Conservation (phyloP, 2,329 filamentous ascomycete species). For the Colletotrichum sp. region DNA sequence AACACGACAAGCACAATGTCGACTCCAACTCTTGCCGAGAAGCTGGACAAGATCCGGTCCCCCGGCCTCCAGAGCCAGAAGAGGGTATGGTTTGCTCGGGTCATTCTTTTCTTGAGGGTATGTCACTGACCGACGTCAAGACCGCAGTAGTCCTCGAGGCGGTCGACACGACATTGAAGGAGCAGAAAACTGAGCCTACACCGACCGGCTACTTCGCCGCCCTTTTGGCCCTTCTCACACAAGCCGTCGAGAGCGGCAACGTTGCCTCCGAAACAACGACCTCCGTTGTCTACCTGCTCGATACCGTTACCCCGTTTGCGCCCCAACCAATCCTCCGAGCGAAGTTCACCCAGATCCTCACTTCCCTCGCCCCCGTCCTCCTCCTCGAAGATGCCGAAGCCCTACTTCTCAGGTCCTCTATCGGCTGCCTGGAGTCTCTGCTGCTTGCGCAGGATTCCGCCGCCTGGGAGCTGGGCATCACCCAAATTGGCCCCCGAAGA, state of each 20-base stretch:
- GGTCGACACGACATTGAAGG: constrained; percentile 89
- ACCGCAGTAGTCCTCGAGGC: constrained; percentile 87
- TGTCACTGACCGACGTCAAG: constrained; percentile 45
- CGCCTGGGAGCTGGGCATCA: constrained; percentile 86
- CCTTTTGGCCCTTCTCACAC: constrained; percentile 84
- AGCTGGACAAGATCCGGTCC: constrained; percentile 95
- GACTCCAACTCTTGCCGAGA: constrained; percentile 74
- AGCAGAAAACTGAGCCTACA: constrained; percentile 83
- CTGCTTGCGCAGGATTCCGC: constrained; percentile 86
- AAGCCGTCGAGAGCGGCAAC: constrained; percentile 72
- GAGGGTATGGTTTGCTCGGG: constrained; percentile 66
- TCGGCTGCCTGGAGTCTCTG: constrained; percentile 92
- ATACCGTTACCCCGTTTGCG: constrained; percentile 85
- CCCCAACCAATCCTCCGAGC: constrained; percentile 87
- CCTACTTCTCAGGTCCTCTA: constrained; percentile 82
- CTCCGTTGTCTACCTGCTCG: constrained; percentile 93
- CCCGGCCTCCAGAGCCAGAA: constrained; percentile 96
- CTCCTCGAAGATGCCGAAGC: constrained; percentile 84
- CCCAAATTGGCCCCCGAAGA: constrained; percentile 83
- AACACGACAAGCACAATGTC: constrained; percentile 45
- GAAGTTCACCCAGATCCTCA: constrained; percentile 94
- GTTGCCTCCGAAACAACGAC: constrained; percentile 83
- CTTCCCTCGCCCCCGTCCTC: constrained; percentile 83
- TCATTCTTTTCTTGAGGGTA: constrained; percentile 13
- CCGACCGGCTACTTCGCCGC: constrained; percentile 95